Evolutionary conservation across 257 asterid species (phyloP), one percentile per base, ranked within the genome.

Genomic region (Primulina eburnea): DNA sequence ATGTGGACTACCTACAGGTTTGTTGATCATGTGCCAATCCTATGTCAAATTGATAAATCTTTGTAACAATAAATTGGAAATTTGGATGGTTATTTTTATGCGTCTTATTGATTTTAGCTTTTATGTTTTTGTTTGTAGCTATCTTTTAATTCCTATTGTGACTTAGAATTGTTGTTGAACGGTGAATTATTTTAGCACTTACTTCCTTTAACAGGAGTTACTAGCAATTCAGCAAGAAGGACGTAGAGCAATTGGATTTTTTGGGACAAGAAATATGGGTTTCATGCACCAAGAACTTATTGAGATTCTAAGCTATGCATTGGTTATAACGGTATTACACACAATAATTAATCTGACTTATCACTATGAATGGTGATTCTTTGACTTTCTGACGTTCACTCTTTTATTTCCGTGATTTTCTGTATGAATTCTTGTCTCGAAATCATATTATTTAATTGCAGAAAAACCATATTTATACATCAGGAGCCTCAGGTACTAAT

Each of bases 211-310:
- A 38, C 85, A 94, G 99, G 99, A 94, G 84, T 80, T 94, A 71
- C 81, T 94, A 60, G 99, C 99, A 50, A 94, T 94, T 78, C 99
- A 94, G 76, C 99, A 94, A 81, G 95, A 94, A 89, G 99, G 97
- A 30, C 96, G 97, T 55, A 82, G 97, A 80, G 60, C 83, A 47
- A 94, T 94, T 73, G 99, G 99, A 17, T 94, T 94, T 77, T 94
- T 94, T 63, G 99, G 99, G 76, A 94, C 99, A 33, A 78, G 99
- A 75, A 94, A 94, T 79, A 94, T 94, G 97, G 97, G 96, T 65
- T 94, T 91, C 82, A 94, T 94, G 99, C 99, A 94, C 85, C 99
- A 94, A 79, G 96, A 94, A 77, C 96, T 94, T 56, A 91, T 94
- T 69, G 97, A 94, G 88, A 94, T 94, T 78, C 89, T 94, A 65